Base-by-base conservation (phyloP, 2,329 filamentous ascomycete genomes). In the Cryphonectria nitschkei region DNA sequence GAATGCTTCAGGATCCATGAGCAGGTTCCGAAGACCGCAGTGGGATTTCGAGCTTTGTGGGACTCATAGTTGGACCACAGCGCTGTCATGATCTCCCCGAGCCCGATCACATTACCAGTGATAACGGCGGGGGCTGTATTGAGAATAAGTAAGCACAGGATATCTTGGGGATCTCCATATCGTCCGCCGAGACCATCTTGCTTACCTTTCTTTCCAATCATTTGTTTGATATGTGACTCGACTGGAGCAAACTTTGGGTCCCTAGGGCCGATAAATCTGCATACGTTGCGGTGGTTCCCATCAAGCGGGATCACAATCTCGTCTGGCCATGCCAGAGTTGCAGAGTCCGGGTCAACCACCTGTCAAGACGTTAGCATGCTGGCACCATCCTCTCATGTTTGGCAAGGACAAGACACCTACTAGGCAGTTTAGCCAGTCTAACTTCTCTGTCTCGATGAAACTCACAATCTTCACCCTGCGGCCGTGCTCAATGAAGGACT, bases 381-480 rank as follows among this genome's bases (percentile, higher is more conserved):
- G 4, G 16, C 41, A 50, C 8, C 1, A 22, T 22, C 43, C 7
- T 22, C 16, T 50, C 19, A 9, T 22, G 13, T 22, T 22, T 22
- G 19, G 19, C 7, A 19, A 6, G 19, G 43, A 16, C 3, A 22
- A 22, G 50, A 37, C 34, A 67, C 52, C 13, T 67, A 67, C 65
- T 34, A 67, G 52, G n/a, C 65, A 67, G 46, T 26, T 58, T 22
- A 68, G 50, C 46, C 50, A 68, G 37, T 61, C 66, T 54, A 68
- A 19, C 39, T 68, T 68, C 46, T 68, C 52, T 11, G 66, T 68
- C 54, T 68, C 66, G 2, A 19, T 39, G 56, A 68, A 68, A 34
- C 66, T 68, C 32, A 60, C 37, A 41, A 68, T 68, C 56, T 50
- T 61, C 19, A 68, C 13, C 50, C 16, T 41, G 19, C 32, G 29